A percentile compares a stretch with the other conserved stretches of the same genome.
phyloP scores from a whole-genome alignment of 148 eudicot genomes.

The Cornus florida region DNA sequence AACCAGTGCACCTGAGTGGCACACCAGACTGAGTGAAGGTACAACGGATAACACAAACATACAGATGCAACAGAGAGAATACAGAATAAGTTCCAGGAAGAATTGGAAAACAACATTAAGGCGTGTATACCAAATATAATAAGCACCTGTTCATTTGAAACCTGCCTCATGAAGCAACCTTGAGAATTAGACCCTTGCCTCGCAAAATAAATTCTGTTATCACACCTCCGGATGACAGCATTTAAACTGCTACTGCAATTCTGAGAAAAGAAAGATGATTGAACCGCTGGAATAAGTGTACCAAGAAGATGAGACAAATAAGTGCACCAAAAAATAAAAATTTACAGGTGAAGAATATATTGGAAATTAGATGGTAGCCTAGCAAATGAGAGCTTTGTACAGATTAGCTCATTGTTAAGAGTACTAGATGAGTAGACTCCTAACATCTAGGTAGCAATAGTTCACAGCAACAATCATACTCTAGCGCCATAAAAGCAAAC shows the following conservation, averaged over 20 bases:
- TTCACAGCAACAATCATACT: too few species aligned
- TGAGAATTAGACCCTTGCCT: conserved; percentile 66
- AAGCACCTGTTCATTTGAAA: conserved; percentile 48
- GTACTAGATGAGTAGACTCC: too few species aligned
- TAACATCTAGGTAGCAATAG: too few species aligned
- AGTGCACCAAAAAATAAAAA: too few species aligned
- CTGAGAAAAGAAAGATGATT: conserved; percentile 28
- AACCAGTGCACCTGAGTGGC: conserved; percentile 17
- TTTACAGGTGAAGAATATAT: too few species aligned
- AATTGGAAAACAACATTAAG: neutral
- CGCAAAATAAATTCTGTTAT: conserved; percentile 52
- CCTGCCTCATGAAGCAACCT: conserved; percentile 70
- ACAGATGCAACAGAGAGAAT: neutral
- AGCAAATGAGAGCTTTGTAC: too few species aligned
- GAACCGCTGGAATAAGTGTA: neutral
- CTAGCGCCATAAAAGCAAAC: too few species aligned
- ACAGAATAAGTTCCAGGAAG: neutral
- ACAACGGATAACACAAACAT: conserved; percentile 23
- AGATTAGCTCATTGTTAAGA: too few species aligned
- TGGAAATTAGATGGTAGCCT: too few species aligned
- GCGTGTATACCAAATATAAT: neutral
- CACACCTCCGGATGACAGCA: conserved; percentile 55
- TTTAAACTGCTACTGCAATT: conserved; percentile 60
- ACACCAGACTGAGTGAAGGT: conserved; percentile 26
- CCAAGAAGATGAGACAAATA: neutral